Base-by-base conservation (phyloP, 1,284 basidiomycete species). In the Leccinum fuscescens region DNA sequence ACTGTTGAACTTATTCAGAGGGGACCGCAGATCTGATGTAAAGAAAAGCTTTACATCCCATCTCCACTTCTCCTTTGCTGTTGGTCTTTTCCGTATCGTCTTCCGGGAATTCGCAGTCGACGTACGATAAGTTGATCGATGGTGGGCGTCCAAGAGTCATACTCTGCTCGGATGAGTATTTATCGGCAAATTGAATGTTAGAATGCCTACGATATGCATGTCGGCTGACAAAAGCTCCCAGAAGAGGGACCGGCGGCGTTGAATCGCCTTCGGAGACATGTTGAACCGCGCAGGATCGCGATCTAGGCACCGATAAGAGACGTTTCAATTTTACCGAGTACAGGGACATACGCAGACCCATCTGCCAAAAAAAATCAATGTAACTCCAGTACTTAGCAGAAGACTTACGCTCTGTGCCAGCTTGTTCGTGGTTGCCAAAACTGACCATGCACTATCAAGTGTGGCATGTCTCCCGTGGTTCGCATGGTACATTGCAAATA, bases 251-350 rank as follows among this genome's bases (percentile, higher is more conserved):
- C 86, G 78, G 58, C 85, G 77, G 48, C 83, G 75, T 64, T 86
- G 79, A 17, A 84, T 79, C 9, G 76, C 80, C 68, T 82, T 84
- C 0, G 80, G 69, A 56, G 78, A 76, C 78, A 85, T 78, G 62
- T 82, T 79, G 72, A 85, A 88, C 60, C 82, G 76, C 20, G 83
- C 79, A 62, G 82, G 81, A 65, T 87, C 85, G 29, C 86, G 81
- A 74, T 87, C 85, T 87, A 65, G n/a, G 22, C 49, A 64, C 22
- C 12, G 8, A 42, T 66, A 31, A 67, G 62, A 60, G 39, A 33
- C 15, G 39, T 12, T 54, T 35, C 52, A 2, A 57, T 42, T 11
- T 50, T 15, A 49, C 31, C 4, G 20, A 46, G 44, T 53, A 42
- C 20, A 27, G 35, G 15, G 22, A 77, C 82, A 63, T 67, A 86